A percentile compares a stretch with the other conserved stretches of the same genome.
Evolutionary conservation across 768 basidiomycete genomes (phyloP).

Genomic region (Rhizopogon rudus): DNA sequence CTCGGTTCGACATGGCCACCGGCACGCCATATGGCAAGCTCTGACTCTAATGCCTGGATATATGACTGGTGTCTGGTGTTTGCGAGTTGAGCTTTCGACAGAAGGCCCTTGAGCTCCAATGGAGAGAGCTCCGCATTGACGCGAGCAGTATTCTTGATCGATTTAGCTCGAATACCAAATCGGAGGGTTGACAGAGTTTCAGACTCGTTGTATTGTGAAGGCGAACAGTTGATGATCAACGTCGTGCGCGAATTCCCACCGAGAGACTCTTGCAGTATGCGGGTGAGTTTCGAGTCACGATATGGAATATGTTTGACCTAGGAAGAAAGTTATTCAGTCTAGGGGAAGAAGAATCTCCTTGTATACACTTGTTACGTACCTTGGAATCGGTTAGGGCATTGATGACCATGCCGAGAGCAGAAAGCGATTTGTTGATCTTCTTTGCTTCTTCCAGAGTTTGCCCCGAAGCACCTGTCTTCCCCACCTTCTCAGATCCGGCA

Average conservation of each 20-base stretch:
- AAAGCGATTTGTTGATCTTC: slow-evolving; percentile 99
- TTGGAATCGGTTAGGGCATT: slow-evolving; percentile 96
- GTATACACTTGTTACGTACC: slow-evolving; percentile 38
- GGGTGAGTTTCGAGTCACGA: slow-evolving; percentile 97
- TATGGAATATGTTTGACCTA: slow-evolving; percentile 97
- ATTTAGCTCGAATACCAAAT: slow-evolving; percentile 99
- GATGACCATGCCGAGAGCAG: slow-evolving; percentile 98
- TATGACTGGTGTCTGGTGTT: slow-evolving; percentile 82
- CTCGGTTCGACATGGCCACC: slow-evolving; percentile 81
- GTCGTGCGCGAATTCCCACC: slow-evolving; percentile 95
- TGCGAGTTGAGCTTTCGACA: slow-evolving; percentile 85
- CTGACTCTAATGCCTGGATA: slow-evolving; percentile 86
- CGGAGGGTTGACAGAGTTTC: slow-evolving; percentile 97
- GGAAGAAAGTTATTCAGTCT: slow-evolving; percentile 6
- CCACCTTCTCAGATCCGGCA: slow-evolving; percentile 98
- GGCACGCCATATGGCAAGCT: slow-evolving; percentile 82
- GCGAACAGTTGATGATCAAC: slow-evolving; percentile 99
- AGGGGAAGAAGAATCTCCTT: background rate
- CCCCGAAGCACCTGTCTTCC: slow-evolving; percentile 98
- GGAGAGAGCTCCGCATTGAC: slow-evolving; percentile 98
- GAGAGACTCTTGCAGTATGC: slow-evolving; percentile 97
- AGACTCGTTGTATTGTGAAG: slow-evolving; percentile 93
- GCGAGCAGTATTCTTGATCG: slow-evolving; percentile 99
- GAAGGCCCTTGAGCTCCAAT: slow-evolving; percentile 87
- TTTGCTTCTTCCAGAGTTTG: slow-evolving; percentile 99